Evolutionary conservation across 1,284 basidiomycete species (phyloP), one percentile per base, ranked within the genome.

Genomic region (Phlebopus sp.): DNA sequence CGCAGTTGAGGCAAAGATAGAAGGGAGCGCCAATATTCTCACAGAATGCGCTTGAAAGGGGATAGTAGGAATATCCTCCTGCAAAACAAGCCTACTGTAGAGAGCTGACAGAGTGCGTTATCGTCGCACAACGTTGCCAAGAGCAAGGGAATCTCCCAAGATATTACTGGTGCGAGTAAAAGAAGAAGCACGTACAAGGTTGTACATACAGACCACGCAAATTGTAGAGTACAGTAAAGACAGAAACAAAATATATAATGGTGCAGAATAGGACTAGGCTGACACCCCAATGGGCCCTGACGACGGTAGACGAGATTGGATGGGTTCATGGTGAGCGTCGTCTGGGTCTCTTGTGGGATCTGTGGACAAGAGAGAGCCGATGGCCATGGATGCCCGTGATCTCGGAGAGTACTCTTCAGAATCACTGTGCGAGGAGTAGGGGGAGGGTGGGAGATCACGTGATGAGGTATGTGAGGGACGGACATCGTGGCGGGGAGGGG

Each of bases 321-420:
- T 38, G 38, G 42, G 31, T 25, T 63, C 66, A 11, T 52, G 19
- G 15, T 59, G 57, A 21, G 51, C 30, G 36, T 64, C 65, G 4
- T 64, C 63, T 7, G 46, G 52, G 35, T 68, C 63, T 52, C 57
- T 62, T 19, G 48, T 52, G 25, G 59, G 49, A 2, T 56, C 64
- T 2, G 63, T 62, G 15, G 63, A 64, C 39, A 64, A 66, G 25
- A 64, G 59, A 1, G 63, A 64, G 2, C 65, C 63, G 29, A 64
- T 64, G 21, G 63, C 67, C 66, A 64, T 64, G 42, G 63, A 64
- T 1, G 65, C 60, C 44, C 64, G 59, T 23, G 63, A 64, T 51
- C 63, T 52, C n/a, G 63, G 63, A 15, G 63, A 64, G 49, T 68
- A 68, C 37, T 64, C 63, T 49, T 69, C 63, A 11, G 63, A 64